Conservation (phyloP, 2,329 filamentous ascomycete species). For the Monosporascus ibericus region DNA sequence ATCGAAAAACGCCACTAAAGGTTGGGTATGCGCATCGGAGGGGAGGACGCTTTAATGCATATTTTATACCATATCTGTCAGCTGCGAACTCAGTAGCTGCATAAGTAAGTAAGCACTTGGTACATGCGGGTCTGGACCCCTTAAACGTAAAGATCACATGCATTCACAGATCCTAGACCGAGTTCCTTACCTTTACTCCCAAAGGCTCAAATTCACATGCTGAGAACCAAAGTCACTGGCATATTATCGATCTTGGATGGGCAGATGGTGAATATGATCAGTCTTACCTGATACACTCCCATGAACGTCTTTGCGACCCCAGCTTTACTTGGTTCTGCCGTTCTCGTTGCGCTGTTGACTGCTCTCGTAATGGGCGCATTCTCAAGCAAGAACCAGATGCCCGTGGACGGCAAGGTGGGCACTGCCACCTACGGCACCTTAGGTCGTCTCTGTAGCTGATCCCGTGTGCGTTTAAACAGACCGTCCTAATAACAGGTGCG, state of each 20-base stretch:
- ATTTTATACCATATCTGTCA: no score
- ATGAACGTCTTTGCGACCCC: conserved; percentile 13
- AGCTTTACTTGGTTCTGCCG: conserved; percentile 17
- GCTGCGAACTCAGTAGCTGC: not conserved
- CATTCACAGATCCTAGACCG: no score
- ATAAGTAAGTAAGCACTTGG: not conserved
- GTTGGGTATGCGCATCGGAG: no score
- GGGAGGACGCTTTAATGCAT: no score
- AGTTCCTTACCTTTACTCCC: no score
- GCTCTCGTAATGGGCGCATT: conserved; percentile 61
- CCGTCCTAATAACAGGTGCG: conserved; percentile 80
- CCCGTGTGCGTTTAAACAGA: conserved; percentile 44
- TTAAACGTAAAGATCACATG: no score
- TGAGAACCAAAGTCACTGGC: no score
- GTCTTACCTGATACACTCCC: no score
- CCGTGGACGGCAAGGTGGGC: conserved; percentile 74
- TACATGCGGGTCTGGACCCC: no score
- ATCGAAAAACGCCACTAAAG: not conserved
- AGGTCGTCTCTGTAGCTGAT: conserved; percentile 7
- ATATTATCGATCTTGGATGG: no score
- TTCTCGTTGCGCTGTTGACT: conserved; percentile 28
- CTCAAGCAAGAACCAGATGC: conserved; percentile 66
- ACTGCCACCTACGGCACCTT: not conserved
- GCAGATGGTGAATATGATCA: no score
- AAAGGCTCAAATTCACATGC: no score